Base-by-base conservation (phyloP, 2,329 filamentous ascomycete species). In the Venturia carpophila region DNA sequence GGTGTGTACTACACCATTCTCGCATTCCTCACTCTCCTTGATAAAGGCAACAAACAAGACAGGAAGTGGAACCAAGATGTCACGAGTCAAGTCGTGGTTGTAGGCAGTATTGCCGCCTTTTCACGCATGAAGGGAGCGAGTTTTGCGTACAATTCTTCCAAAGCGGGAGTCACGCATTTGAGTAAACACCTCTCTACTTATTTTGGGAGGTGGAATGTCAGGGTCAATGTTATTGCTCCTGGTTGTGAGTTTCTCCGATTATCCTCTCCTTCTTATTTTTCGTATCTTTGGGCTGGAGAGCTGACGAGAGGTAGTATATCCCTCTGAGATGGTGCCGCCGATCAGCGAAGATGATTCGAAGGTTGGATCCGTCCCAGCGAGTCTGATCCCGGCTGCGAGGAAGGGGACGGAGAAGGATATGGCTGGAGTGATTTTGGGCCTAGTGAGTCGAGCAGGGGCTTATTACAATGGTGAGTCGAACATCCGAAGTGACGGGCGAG, bases 151-250 rank as follows among this genome's bases (percentile, higher is more conserved):
- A 79, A 76, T 60, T 78, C 78, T 1, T 73, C 70, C 17, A 81
- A 81, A 67, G 72, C 77, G 0, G 79, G 72, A 0, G 77, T 79
- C 3, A 73, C 73, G 30, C 77, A 80, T 65, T 34, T 81, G 21
- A 75, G 75, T 69, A 79, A 80, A 70, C 78, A 78, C 65, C 69
- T 81, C 66, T 72, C 73, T 0, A 72, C 72, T 4, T 73, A 78
- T 42, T 69, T 81, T 24, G 73, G 76, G 5, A 75, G 76, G 56
- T 79, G 77, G 71, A 77, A 77, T 0, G 75, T 82, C 4, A 68
- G 79, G 45, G 79, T 77, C 21, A 81, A 82, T 68, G 71, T 80
- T n/a, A 73, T 82, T 27, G 76, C 74, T 21, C 79, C 79, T 0
- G 79, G 79, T 1, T 71, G 71, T 73, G 65, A 72, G 70, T 69